A percentile compares a stretch with the other conserved stretches of the same genome.
Conservation (phyloP, 208 protist species). For the Crithidia thermophila region DNA sequence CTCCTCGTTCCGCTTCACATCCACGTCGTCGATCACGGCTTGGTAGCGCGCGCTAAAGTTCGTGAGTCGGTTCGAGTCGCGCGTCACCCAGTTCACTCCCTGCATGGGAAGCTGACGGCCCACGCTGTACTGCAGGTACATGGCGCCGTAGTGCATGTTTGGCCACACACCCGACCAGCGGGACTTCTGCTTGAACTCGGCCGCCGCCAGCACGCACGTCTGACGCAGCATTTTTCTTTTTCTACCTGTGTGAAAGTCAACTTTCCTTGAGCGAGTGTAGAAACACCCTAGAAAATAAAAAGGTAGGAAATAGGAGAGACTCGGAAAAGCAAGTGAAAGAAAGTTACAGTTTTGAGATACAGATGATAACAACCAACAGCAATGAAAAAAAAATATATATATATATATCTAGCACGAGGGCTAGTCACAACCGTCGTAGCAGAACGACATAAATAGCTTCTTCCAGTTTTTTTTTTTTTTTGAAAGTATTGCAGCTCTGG, state of each 20-base stretch:
- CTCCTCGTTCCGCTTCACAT: constrained; percentile 79
- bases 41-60: constrained; percentile 80
- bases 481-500: too few relatives aligned
- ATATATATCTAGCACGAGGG: too few relatives aligned
- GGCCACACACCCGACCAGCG: constrained; percentile 88
- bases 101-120: constrained; percentile 79
- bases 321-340: background rate
- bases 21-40: constrained; percentile 75
- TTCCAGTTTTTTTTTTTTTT: background rate
- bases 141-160: constrained; percentile 90
- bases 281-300: background rate
- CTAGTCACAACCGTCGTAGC: too few relatives aligned
- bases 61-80: constrained; percentile 81
- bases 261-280: background rate
- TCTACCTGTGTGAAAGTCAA: background rate
- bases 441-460: background rate
- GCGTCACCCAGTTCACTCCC: constrained; percentile 89
- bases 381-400: too few relatives aligned
- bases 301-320: background rate
- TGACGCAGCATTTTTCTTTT: constrained; percentile 37
- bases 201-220: constrained; percentile 48
- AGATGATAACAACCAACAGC: too few relatives aligned
- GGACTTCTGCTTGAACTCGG: constrained; percentile 93
- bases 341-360: too few relatives aligned
- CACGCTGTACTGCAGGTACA: constrained; percentile 86